Conservation (phyloP, 768 basidiomycete genomes). For the Auriscalpium microsporum region DNA sequence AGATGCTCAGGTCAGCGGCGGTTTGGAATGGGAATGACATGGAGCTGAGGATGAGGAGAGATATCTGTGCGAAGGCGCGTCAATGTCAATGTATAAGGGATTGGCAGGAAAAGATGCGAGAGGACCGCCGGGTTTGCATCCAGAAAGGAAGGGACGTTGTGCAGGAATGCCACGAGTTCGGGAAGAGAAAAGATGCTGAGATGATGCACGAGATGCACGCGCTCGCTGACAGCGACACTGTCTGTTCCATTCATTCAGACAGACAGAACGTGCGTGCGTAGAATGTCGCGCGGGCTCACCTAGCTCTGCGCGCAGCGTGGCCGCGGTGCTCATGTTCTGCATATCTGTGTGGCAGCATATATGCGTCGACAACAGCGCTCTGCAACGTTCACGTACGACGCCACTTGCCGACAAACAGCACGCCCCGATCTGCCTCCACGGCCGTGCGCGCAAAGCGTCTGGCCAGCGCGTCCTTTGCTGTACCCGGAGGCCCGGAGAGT, state of each 20-base stretch:
- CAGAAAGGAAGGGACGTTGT: slow-evolving; percentile 42
- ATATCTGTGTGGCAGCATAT: slow-evolving; percentile 27
- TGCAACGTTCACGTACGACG: not conserved
- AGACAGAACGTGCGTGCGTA: not conserved
- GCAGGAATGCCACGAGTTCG: slow-evolving; percentile 51
- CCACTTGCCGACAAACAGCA: slow-evolving; percentile 56
- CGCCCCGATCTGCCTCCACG: slow-evolving; percentile 37
- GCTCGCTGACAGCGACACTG: slow-evolving; percentile 10
- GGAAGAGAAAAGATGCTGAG: slow-evolving; percentile 37
- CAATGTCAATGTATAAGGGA: not conserved
- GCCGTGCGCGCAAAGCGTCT: slow-evolving; percentile 42
- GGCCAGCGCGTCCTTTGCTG: slow-evolving; percentile 51
- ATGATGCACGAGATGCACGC: slow-evolving; percentile 29
- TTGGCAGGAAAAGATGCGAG: not conserved
- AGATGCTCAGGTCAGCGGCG: slow-evolving; percentile 28
- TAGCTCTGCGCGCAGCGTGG: slow-evolving; percentile 22
- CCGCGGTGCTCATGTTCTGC: slow-evolving; percentile 39
- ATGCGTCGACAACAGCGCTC: slow-evolving; percentile 3
- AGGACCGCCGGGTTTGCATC: slow-evolving; percentile 37
- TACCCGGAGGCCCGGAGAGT: slow-evolving; percentile 70
- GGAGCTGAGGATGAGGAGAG: slow-evolving; percentile 57
- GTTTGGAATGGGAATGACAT: slow-evolving; percentile 62
- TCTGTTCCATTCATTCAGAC: not conserved
- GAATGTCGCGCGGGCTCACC: not conserved
- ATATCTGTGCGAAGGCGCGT: slow-evolving; percentile 29